Conservation (phyloP, 2,329 filamentous ascomycete species). For the Colletotrichum destructivum region DNA sequence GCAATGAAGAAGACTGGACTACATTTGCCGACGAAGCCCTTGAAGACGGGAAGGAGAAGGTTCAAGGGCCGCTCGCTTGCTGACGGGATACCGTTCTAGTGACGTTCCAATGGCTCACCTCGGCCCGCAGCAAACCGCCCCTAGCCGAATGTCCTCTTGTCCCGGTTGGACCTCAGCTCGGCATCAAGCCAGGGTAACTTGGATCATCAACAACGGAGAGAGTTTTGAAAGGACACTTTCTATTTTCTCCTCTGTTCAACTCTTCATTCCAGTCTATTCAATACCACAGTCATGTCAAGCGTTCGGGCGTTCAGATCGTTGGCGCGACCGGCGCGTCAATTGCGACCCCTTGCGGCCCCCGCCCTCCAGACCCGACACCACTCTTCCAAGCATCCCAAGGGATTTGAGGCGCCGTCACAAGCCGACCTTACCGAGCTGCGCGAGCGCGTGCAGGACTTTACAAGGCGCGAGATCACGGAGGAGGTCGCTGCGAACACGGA, state of each 20-base stretch:
- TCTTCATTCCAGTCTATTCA: background rate
- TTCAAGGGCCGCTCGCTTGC: slow-evolving; percentile 41
- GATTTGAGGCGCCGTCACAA: slow-evolving; percentile 77
- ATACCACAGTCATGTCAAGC: slow-evolving; percentile 55
- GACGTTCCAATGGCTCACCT: slow-evolving; percentile 44
- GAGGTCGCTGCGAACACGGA: slow-evolving; percentile 89
- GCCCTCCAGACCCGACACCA: slow-evolving; percentile 56
- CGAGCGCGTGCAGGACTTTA: slow-evolving; percentile 90
- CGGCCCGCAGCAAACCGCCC: slow-evolving; percentile 61
- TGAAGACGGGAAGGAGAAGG: slow-evolving; percentile 25
- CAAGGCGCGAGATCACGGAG: slow-evolving; percentile 87
- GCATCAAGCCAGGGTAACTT: slow-evolving; percentile 35
- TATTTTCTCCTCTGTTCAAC: slow-evolving; percentile 25
- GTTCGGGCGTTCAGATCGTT: slow-evolving; percentile 56
- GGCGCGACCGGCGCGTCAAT: slow-evolving; percentile 51
- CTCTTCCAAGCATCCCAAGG: slow-evolving; percentile 74
- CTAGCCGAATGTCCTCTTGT: slow-evolving; percentile 52
- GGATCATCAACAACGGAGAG: slow-evolving; percentile 27
- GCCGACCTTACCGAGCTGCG: slow-evolving; percentile 86
- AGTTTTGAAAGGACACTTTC: slow-evolving; percentile 2
- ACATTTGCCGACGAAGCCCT: slow-evolving; percentile 46
- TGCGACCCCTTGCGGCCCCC: slow-evolving; percentile 51
- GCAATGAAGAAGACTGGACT: slow-evolving; percentile 33
- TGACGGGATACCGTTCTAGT: slow-evolving; percentile 40
- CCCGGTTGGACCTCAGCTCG: slow-evolving; percentile 43